A percentile compares a stretch with the other conserved stretches of the same genome.
These are phyloP conservation scores for Russula dissimulans DNA, from an alignment of 768 basidiomycete species.

Conservation along the genomic window DNA sequence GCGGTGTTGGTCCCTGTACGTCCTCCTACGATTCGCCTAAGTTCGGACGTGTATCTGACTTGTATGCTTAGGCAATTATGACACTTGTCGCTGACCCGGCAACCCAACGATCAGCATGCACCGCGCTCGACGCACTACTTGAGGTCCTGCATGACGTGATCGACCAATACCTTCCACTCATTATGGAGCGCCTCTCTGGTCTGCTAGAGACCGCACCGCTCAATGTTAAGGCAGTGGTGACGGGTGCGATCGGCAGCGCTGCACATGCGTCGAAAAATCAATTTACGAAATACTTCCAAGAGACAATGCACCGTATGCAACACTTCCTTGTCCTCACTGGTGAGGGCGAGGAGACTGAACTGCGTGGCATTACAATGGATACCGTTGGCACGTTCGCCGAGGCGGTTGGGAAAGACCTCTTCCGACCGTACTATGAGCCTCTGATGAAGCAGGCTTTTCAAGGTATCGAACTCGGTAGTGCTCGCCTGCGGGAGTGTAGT, in stretches of 20 bases:
- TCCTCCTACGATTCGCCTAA: background rate
- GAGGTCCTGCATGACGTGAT: slow-evolving; percentile 90
- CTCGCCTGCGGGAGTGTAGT: slow-evolving; percentile 85
- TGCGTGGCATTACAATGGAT: slow-evolving; percentile 97
- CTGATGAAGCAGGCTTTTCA: slow-evolving; percentile 95
- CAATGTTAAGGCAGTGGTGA: slow-evolving; percentile 86
- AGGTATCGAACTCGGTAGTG: slow-evolving; percentile 77
- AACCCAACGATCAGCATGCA: slow-evolving; percentile 91
- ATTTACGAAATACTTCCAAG: slow-evolving; percentile 91
- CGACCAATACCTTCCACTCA: slow-evolving; percentile 81
- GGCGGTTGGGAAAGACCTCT: slow-evolving; percentile 87
- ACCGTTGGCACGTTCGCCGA: slow-evolving; percentile 98
- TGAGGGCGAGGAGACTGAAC: slow-evolving; percentile 87
- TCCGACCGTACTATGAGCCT: slow-evolving; percentile 92
- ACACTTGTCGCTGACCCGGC: slow-evolving; percentile 75
- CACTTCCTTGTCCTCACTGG: slow-evolving; percentile 79
- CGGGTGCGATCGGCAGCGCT: slow-evolving; percentile 95
- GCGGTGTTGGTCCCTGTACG: slow-evolving; percentile 74
- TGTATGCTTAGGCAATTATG: slow-evolving; percentile 64
- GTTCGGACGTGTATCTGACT: background rate
- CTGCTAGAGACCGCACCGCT: slow-evolving; percentile 84
- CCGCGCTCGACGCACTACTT: slow-evolving; percentile 90
- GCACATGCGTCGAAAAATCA: slow-evolving; percentile 90
- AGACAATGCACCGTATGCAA: slow-evolving; percentile 80
- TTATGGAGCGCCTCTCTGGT: slow-evolving; percentile 88